Base-by-base conservation (phyloP, 2,329 filamentous ascomycete genomes). In the Ceratocystis destructans region DNA sequence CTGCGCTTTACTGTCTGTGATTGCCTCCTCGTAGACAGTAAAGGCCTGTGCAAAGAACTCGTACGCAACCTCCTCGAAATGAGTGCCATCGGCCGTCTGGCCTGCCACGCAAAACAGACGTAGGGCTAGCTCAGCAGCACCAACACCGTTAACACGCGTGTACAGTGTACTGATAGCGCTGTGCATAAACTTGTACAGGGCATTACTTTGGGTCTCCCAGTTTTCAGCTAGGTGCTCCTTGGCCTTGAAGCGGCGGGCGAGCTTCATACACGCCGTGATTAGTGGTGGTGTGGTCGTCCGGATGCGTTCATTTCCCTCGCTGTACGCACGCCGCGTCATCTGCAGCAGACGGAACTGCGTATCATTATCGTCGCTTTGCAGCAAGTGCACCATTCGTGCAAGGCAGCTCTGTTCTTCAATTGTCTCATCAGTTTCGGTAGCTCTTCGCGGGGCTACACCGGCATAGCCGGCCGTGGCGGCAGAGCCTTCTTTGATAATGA, bases 41-140 rank as follows among this genome's bases (percentile, higher is more conserved):
- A 99, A 99, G 0, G 94, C 93, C 75, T 99, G 94, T 0, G 94
- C 94, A 71, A 96, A 97, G 78, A 95, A 99, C 74, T 99, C 94
- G 75, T 99, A 99, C 10, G 91, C 89, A 53, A 96, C 90, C 77
- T 99, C 94, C 74, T 99, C 93, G 71, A 96, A 95, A 1, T 88
- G 89, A 10, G 86, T 90, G 75, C 94, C 87, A 72, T 96, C 92
- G 10, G 94, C 92, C 41, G 95, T 88, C 77, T 96, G 92, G 25
- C 94, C 94, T 72, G 91, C 95, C 53, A 89, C 86, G 71, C 94
- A 87, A 74, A 97, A 99, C 17, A 97, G 80, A 1, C 94, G 88
- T 62, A 99, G 82, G 0, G 90, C 87, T 22, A 99, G 83, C 73
- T 99, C 94, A 0, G 93, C 90, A 12, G 90, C 88, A 31, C 88